A percentile compares a stretch with the other conserved stretches of the same genome.
Conservation (phyloP, 805 yeast species). For the Yueomyces sinensis region DNA sequence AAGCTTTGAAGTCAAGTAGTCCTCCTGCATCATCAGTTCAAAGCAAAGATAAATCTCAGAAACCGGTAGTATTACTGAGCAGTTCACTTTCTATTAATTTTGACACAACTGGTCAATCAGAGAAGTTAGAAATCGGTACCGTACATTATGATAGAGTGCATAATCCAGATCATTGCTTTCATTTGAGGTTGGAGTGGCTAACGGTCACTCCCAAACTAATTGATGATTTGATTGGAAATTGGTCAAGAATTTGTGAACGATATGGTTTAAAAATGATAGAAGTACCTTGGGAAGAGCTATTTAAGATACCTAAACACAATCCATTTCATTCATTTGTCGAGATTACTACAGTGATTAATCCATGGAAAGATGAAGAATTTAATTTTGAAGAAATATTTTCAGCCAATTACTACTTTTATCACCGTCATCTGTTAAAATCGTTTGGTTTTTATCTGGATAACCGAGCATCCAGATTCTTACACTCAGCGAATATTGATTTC, state of each 20-base stretch:
- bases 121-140: conserved; percentile 61
- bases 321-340: conserved; percentile 84
- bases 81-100: conserved; percentile 55
- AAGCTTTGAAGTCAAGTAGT: background rate
- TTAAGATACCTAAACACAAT: conserved; percentile 59
- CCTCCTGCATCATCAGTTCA: conserved; percentile 1
- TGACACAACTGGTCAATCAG: conserved; percentile 60
- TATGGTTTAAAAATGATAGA: conserved; percentile 76
- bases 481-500: conserved; percentile 31
- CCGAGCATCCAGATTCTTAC: conserved; percentile 54
- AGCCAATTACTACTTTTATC: conserved; percentile 59
- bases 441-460: conserved; percentile 75
- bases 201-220: conserved; percentile 76
- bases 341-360: conserved; percentile 51
- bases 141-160: conserved; percentile 88
- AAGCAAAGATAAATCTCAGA: conserved; percentile 2
- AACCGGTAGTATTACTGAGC: conserved; percentile 42
- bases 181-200: conserved; percentile 84
- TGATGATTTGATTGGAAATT: conserved; percentile 61
- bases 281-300: conserved; percentile 81
- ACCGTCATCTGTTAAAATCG: conserved; percentile 52
- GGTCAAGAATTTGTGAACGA: conserved; percentile 76
- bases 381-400: conserved; percentile 27
- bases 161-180: conserved; percentile 91
- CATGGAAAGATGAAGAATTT: conserved; percentile 54